phyloP scores from a whole-genome alignment of 2,329 filamentous ascomycete species.

The Sporothrix brunneoviolacea region DNA sequence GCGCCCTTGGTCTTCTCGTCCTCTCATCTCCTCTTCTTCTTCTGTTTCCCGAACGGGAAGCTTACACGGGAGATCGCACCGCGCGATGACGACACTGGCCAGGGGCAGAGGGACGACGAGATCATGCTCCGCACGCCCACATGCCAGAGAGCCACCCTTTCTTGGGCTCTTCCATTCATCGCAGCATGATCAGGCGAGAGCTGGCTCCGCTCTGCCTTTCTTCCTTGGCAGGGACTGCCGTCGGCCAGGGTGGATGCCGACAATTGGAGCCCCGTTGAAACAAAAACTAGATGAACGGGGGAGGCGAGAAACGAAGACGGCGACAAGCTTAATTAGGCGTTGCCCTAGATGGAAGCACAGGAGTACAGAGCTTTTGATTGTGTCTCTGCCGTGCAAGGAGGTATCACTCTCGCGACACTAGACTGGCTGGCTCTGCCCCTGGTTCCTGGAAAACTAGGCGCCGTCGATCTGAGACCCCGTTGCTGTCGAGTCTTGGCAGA shows the following conservation, averaged over 20 bases:
- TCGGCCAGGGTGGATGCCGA: too few relatives aligned
- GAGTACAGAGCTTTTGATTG: background rate
- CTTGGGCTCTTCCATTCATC: too few relatives aligned
- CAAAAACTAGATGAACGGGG: too few relatives aligned
- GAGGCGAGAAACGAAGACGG: too few relatives aligned
- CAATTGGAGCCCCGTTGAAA: too few relatives aligned
- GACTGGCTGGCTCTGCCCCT: background rate
- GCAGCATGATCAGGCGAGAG: too few relatives aligned
- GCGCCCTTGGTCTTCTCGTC: too few relatives aligned
- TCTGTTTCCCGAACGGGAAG: background rate
- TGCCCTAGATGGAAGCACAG: background rate
- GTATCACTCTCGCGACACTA: background rate
- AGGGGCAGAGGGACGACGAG: background rate
- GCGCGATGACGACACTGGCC: background rate
- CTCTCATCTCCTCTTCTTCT: background rate
- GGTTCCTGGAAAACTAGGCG: slow-evolving; percentile 4
- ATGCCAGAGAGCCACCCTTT: too few relatives aligned
- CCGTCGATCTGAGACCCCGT: slow-evolving; percentile 2
- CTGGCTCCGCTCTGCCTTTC: too few relatives aligned
- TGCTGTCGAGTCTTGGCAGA: background rate
- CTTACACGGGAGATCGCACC: slow-evolving; percentile 5
- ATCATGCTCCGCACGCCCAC: too few relatives aligned
- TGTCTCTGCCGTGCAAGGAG: slow-evolving; percentile 4
- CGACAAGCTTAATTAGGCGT: slow-evolving; percentile 4
- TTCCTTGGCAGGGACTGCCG: too few relatives aligned